Evolutionary conservation across 208 protist species (phyloP), one percentile per base, ranked within the genome.

Genomic region (Crithidia expoeki): DNA sequence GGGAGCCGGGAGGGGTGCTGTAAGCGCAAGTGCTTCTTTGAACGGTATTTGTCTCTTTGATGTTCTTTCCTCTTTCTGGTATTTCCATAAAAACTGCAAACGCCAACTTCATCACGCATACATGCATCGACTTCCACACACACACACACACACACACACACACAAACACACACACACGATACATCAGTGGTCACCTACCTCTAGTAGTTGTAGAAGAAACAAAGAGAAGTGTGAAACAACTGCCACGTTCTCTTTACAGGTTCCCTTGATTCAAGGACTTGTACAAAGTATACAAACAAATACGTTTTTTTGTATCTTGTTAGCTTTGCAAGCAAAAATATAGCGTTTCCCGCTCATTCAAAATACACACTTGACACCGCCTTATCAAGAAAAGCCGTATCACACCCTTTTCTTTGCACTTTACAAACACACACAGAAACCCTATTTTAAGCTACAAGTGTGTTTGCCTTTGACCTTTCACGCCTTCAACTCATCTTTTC

Each of bases 71-170:
- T 50, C 17, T 32, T 55, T 30, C 21, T 32, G 19, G 4, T 30
- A 16, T 55, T 25, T 55, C 23, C 32, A n/a, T n/a, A n/a, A n/a
- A n/a, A n/a, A n/a, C n/a, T n/a, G n/a, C n/a, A n/a, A n/a, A n/a
- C n/a, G n/a, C n/a, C n/a, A n/a, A n/a, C n/a, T n/a, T n/a, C n/a
- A n/a, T n/a, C n/a, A n/a, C n/a, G n/a, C n/a, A 40, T 40, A 40
- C 36, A 40, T 12, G 36, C 36, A 40, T 12, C 36, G 9, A 40
- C 36, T 12, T 53, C 10, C 5, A 57, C 52, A 57, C 30, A 32
- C 21, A 55, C 7, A 55, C 49, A 30, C 49, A 51, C 46, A 51
- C 46, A 51, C 46, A 51, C 46, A 51, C 46, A 51, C 46, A 51
- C 46, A 51, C 46, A 9, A 14, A 51, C 12, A 51, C 12, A 21